A percentile compares a stretch with the other conserved stretches of the same genome.
Conservation (phyloP, 2,329 filamentous ascomycete genomes). For the Claviceps sp. region DNA sequence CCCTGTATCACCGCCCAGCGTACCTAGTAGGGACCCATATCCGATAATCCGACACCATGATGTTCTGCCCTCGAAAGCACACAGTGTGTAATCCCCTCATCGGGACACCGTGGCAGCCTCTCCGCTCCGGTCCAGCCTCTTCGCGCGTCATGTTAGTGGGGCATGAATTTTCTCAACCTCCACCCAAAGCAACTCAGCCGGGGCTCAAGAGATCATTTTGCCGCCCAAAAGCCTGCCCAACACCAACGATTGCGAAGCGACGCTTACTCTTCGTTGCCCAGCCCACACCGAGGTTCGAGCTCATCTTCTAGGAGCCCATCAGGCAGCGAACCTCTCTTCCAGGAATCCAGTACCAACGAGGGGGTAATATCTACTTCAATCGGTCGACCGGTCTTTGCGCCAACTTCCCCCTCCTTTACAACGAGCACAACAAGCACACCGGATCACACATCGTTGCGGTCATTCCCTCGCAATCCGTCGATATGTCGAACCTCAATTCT, state of each 20-base stretch:
- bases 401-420: not conserved
- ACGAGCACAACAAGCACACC: not conserved
- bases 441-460: not conserved
- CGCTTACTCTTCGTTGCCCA: not conserved
- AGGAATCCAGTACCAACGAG: not conserved
- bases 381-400: not conserved
- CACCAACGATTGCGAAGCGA: not conserved
- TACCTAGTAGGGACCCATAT: no score
- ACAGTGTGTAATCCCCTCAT: not conserved
- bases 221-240: slow-evolving; percentile 2
- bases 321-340: not conserved
- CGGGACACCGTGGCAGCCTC: slow-evolving; percentile 10
- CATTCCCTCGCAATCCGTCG: not conserved
- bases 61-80: not conserved
- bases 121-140: slow-evolving; percentile 8
- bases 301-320: not conserved
- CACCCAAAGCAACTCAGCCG: slow-evolving; percentile 9
- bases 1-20: no score
- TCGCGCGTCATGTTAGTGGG: slow-evolving; percentile 24
- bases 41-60: not conserved
- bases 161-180: slow-evolving; percentile 27
- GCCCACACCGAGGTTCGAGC: not conserved
- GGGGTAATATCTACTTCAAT: not conserved
- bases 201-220: not conserved
- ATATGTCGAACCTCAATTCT: slow-evolving; percentile 82